phyloP scores from a whole-genome alignment of 306 rosid genomes.

The Casuarina glauca region DNA sequence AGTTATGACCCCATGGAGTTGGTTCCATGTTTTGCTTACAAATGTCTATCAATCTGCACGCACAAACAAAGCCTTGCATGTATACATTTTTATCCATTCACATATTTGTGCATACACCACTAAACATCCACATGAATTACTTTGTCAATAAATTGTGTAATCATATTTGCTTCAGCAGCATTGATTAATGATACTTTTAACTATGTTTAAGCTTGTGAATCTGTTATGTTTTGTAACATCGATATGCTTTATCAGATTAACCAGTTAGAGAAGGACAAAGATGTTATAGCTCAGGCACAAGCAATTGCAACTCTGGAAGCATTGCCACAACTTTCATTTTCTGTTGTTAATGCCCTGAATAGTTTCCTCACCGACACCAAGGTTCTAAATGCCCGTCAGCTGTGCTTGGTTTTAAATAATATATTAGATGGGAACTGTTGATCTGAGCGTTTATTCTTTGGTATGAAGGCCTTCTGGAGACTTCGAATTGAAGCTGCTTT shows the following conservation, averaged over 20 bases:
- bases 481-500: slow-evolving; percentile 92
- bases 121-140: neutral
- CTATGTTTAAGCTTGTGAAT: slow-evolving; percentile 1
- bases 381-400: slow-evolving; percentile 44
- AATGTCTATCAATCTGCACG: neutral
- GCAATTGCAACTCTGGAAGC: slow-evolving; percentile 81
- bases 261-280: slow-evolving; percentile 96
- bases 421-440: slow-evolving; percentile 18
- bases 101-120: neutral
- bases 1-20: neutral
- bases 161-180: neutral
- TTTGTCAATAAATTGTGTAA: neutral
- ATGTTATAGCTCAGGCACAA: slow-evolving; percentile 95
- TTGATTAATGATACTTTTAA: neutral
- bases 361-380: slow-evolving; percentile 86
- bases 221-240: neutral
- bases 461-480: slow-evolving; percentile 85
- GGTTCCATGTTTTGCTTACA: neutral
- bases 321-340: slow-evolving; percentile 76
- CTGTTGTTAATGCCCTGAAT: slow-evolving; percentile 80
- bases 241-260: slow-evolving; percentile 66
- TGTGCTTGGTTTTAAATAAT: slow-evolving; percentile 14
- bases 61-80: neutral
- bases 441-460: slow-evolving; percentile 33
- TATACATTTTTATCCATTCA: neutral